A percentile compares a stretch with the other conserved stretches of the same genome.
Conservation (phyloP, 352 stramenopile species). For the Pythium aristosporum region DNA sequence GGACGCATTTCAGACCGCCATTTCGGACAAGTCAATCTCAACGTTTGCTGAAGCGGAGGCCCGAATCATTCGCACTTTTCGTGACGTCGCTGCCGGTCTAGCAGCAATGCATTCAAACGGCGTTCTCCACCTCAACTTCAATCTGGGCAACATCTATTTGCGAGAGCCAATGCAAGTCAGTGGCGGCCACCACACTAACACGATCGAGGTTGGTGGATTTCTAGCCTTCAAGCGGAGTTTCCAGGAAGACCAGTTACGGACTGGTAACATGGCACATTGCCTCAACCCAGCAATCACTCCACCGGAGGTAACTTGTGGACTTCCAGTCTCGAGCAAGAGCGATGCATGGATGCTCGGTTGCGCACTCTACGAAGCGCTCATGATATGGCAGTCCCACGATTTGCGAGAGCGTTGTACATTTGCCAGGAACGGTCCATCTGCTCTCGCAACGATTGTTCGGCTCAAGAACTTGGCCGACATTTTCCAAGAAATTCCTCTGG, state of each 20-base stretch:
- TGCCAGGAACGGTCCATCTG: not conserved
- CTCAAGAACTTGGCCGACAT: conserved; percentile 44
- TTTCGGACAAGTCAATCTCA: conserved; percentile 22
- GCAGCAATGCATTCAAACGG: conserved; percentile 55
- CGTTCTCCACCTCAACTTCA: conserved; percentile 57
- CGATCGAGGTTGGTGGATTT: conserved; percentile 41
- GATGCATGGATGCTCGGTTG: conserved; percentile 73
- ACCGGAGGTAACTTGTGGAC: conserved; percentile 34
- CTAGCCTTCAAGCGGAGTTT: conserved; percentile 48
- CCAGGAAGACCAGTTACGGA: conserved; percentile 27
- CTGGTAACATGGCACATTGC: conserved; percentile 37
- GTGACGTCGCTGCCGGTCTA: conserved; percentile 48
- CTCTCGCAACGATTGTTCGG: conserved; percentile 28
- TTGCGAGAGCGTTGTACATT: conserved; percentile 13
- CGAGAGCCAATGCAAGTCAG: not conserved
- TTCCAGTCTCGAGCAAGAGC: conserved; percentile 39
- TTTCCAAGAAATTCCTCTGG: conserved; percentile 45
- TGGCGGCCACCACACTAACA: not conserved
- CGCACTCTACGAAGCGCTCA: conserved; percentile 48
- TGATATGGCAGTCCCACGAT: conserved; percentile 51
- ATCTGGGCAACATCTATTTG: conserved; percentile 49
- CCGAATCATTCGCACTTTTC: conserved; percentile 33
- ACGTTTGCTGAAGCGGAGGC: conserved; percentile 14
- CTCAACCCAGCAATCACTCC: conserved; percentile 41
- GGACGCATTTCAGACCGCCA: conserved; percentile 24